Conservation (phyloP, 75 land plant genomes). For the Azolla pinnata region DNA sequence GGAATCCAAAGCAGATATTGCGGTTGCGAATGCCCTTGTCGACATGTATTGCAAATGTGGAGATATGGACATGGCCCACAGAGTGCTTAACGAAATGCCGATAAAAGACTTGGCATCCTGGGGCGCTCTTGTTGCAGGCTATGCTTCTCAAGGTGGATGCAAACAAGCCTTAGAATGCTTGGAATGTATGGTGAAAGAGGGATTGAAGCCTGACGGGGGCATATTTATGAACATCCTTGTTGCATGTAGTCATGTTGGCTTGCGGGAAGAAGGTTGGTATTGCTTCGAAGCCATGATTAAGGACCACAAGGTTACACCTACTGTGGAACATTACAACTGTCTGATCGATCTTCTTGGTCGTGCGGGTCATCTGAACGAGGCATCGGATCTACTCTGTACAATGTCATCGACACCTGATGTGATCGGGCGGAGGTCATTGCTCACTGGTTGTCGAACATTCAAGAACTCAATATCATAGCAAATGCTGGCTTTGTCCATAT, state of each 20-base stretch:
- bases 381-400: constrained; percentile 7
- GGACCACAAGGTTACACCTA: constrained; percentile 12
- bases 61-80: not conserved
- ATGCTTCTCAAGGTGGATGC: constrained; percentile 4
- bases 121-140: constrained; percentile 12
- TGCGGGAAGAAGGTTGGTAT: constrained; percentile 10
- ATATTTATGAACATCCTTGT: constrained; percentile 7
- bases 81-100: constrained; percentile 11
- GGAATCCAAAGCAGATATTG: not conserved
- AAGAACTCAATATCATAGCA: too few relatives aligned
- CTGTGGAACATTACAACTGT: constrained; percentile 24
- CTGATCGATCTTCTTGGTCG: constrained; percentile 24
- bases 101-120: constrained; percentile 9
- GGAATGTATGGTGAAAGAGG: constrained; percentile 7
- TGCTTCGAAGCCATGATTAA: constrained; percentile 17
- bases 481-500: too few relatives aligned
- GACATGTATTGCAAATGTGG: constrained; percentile 4
- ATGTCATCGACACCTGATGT: not conserved
- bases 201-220: constrained; percentile 6
- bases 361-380: constrained; percentile 9
- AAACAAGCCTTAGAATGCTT: constrained; percentile 2
- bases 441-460: constrained; percentile 7
- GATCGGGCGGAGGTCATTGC: constrained; percentile 6
- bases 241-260: constrained; percentile 29
- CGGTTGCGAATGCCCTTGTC: not conserved